Evolutionary conservation across 768 basidiomycete genomes (phyloP).

Genomic region (Boletellus emodensis): DNA sequence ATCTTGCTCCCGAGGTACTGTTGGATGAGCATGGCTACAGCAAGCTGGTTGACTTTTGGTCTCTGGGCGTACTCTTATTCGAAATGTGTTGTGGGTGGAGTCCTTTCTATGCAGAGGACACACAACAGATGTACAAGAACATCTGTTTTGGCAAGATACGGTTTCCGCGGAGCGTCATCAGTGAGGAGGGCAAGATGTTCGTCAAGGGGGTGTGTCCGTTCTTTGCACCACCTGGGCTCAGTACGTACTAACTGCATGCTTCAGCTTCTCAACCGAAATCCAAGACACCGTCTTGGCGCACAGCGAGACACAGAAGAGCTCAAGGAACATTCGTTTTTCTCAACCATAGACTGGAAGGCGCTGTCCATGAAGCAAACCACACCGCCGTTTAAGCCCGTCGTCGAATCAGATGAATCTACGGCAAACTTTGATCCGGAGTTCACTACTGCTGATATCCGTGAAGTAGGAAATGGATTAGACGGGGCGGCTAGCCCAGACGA

Average conservation of each 20-base stretch:
- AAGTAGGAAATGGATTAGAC: slow-evolving; percentile 55
- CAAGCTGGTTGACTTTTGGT: slow-evolving; percentile 99
- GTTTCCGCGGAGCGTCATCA: slow-evolving; percentile 95
- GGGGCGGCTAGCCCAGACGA: slow-evolving; percentile 44
- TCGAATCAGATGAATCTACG: slow-evolving; percentile 98
- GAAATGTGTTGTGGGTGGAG: slow-evolving; percentile 99
- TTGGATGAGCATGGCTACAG: slow-evolving; percentile 98
- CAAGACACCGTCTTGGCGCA: slow-evolving; percentile 94
- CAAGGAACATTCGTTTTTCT: slow-evolving; percentile 95
- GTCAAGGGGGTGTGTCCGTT: slow-evolving; percentile 84
- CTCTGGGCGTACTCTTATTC: slow-evolving; percentile 89
- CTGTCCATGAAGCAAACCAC: slow-evolving; percentile 85
- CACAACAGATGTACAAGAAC: slow-evolving; percentile 99
- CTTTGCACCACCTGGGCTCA: slow-evolving; percentile 5
- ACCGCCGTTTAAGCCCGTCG: slow-evolving; percentile 96
- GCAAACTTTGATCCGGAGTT: slow-evolving; percentile 98
- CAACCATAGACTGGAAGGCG: slow-evolving; percentile 85
- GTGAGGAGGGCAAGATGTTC: slow-evolving; percentile 97
- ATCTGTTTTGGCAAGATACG: slow-evolving; percentile 98
- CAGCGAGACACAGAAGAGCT: slow-evolving; percentile 87
- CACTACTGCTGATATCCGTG: slow-evolving; percentile 83
- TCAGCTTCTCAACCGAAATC: slow-evolving; percentile 96
- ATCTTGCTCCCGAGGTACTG: slow-evolving; percentile 97
- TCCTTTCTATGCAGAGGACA: slow-evolving; percentile 98
- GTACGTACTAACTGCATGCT: slow-evolving; percentile 12